phyloP scores from a whole-genome alignment of 768 basidiomycete genomes.

The Lyophyllum shimeji region DNA sequence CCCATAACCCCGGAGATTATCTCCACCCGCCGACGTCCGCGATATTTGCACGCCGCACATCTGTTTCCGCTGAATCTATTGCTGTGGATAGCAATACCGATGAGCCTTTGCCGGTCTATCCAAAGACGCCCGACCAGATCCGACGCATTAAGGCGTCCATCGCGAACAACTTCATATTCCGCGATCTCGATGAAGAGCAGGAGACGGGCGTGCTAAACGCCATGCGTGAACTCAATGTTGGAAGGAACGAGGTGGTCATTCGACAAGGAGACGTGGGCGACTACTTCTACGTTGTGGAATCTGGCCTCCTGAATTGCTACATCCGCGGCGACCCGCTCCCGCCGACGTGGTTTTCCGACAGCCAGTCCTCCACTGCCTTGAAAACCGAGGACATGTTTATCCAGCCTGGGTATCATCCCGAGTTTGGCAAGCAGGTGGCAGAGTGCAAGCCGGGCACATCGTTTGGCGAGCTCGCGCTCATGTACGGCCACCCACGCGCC shows the following conservation, averaged over 20 bases:
- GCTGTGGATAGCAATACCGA: conserved; percentile 68
- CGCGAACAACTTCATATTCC: conserved; percentile 88
- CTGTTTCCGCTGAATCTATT: conserved; percentile 95
- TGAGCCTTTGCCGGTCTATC: conserved; percentile 71
- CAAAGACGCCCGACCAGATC: conserved; percentile 83
- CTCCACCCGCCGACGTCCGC: conserved; percentile 74
- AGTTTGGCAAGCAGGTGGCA: conserved; percentile 79
- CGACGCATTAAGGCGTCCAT: conserved; percentile 87
- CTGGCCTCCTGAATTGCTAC: conserved; percentile 82
- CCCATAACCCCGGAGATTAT: conserved; percentile 57
- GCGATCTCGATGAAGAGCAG: conserved; percentile 96
- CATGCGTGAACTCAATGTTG: conserved; percentile 84
- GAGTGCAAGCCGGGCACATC: conserved; percentile 83
- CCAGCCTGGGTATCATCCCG: conserved; percentile 65
- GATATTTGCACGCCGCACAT: conserved; percentile 87
- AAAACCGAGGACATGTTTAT: conserved; percentile 53
- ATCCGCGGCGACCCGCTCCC: conserved; percentile 68
- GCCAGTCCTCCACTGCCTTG: conserved; percentile 34
- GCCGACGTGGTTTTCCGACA: conserved; percentile 52
- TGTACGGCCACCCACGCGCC: conserved; percentile 97
- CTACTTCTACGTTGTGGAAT: conserved; percentile 96
- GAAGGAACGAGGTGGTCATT: conserved; percentile 84
- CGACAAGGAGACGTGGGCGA: conserved; percentile 97
- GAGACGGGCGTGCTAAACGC: conserved; percentile 90
- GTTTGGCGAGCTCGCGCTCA: conserved; percentile 95